A percentile compares a stretch with the other conserved stretches of the same genome.
Conservation (phyloP, 495 filamentous ascomycete species). For the Podospora pseudopauciseta region DNA sequence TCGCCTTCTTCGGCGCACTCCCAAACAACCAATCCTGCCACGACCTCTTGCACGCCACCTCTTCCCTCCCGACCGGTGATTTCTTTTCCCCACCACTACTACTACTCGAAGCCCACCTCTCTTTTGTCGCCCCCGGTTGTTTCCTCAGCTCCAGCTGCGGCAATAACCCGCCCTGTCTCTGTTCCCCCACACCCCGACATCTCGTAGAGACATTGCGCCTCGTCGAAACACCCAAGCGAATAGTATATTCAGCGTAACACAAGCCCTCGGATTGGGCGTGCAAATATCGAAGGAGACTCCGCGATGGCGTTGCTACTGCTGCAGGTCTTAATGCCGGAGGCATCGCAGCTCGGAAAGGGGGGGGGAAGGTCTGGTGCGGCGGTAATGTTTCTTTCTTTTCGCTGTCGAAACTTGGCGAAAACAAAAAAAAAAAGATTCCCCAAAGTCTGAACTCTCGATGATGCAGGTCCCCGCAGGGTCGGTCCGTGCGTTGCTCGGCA, state of each 20-base stretch:
- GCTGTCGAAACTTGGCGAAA: not conserved
- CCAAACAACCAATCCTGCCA: conserved; percentile 58
- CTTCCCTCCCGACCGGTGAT: conserved; percentile 28
- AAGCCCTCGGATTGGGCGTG: conserved; percentile 57
- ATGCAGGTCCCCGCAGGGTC: not conserved
- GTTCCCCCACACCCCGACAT: conserved; percentile 17
- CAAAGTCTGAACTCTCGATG: not conserved
- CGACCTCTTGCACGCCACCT: conserved; percentile 38
- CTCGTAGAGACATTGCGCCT: conserved; percentile 26
- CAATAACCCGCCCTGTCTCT: conserved; percentile 41
- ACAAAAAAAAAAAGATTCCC: not conserved
- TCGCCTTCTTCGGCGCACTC: conserved; percentile 28
- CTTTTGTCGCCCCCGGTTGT: conserved; percentile 16
- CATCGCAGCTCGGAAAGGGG: conserved; percentile 25
- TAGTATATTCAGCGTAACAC: conserved; percentile 32
- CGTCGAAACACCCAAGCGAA: conserved; percentile 6
- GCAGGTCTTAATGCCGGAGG: conserved; percentile 35
- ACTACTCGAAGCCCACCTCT: conserved; percentile 15
- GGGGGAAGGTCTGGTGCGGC: not conserved
- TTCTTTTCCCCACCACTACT: conserved; percentile 28
- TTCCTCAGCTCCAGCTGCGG: conserved; percentile 37
- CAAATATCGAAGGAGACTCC: conserved; percentile 59
- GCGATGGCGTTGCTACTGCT: conserved; percentile 48
- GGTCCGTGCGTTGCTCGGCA: not conserved
- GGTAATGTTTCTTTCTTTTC: not conserved